phyloP scores from a whole-genome alignment of 371 early-diverging fungal genomes.

The Rhizopus stolonifer region DNA sequence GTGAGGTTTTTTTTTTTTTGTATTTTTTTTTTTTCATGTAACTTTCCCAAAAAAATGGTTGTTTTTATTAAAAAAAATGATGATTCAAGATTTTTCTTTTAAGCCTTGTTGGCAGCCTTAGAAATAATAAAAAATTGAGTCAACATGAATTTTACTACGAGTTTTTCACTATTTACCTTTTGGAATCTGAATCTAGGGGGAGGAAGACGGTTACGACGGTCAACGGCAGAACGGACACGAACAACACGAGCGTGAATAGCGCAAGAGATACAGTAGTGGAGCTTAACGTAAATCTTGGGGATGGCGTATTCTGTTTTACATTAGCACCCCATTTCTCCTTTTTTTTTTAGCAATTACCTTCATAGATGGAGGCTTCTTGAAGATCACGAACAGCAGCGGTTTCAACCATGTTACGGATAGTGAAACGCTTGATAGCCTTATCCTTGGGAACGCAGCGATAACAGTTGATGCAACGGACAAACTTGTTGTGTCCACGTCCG shows the following conservation, averaged over 20 bases:
- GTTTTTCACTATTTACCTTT: no score
- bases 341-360: conserved; percentile 48
- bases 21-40: not conserved
- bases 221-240: conserved; percentile 90
- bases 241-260: conserved; percentile 98
- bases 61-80: not conserved
- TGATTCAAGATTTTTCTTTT: conserved; percentile 5
- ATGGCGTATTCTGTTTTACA: conserved; percentile 77
- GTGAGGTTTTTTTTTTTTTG: no score
- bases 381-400: conserved; percentile 97
- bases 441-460: conserved; percentile 97
- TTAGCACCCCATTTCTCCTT: no score
- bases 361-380: conserved; percentile 94
- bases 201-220: conserved; percentile 93
- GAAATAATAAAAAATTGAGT: not conserved
- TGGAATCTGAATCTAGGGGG: conserved; percentile 89
- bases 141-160: not conserved
- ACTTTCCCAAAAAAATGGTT: not conserved
- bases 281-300: conserved; percentile 98
- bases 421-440: conserved; percentile 99
- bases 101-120: conserved; percentile 36
- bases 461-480: conserved; percentile 99
- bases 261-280: conserved; percentile 98
- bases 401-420: conserved; percentile 98
- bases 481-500: conserved; percentile 97